Evolutionary conservation across 1,284 basidiomycete species (phyloP).

Genomic region (Ceratobasidium sp.): DNA sequence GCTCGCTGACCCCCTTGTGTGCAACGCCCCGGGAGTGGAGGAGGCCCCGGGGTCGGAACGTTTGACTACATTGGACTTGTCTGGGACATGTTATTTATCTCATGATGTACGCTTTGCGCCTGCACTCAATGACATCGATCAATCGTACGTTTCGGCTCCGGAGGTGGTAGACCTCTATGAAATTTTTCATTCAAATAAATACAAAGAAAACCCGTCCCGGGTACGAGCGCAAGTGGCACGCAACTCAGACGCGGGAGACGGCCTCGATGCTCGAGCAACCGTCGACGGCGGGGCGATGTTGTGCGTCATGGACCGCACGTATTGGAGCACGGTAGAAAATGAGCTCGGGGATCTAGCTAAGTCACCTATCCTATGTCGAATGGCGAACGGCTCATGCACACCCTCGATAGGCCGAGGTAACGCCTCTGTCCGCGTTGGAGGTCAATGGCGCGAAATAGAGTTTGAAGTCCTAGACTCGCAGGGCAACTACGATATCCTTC

Average conservation of each 20-base stretch:
- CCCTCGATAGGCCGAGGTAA: background rate
- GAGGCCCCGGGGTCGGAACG: too few relatives aligned
- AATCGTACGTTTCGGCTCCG: background rate
- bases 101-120: background rate
- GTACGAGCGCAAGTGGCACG: too few relatives aligned
- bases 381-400: slow-evolving; percentile 18
- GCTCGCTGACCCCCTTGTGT: background rate
- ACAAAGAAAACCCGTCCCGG: background rate
- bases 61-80: background rate
- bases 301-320: background rate
- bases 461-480: slow-evolving; percentile 18
- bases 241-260: too few relatives aligned
- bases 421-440: background rate
- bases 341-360: background rate
- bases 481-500: background rate
- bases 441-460: background rate
- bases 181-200: slow-evolving; percentile 1
- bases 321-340: background rate
- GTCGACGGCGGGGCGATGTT: background rate
- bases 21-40: background rate
- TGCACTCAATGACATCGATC: background rate
- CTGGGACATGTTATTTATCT: background rate
- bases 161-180: background rate
- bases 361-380: slow-evolving; percentile 3
- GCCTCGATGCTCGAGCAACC: background rate